These are phyloP conservation scores for Aspergillus steynii DNA, from an alignment of 495 filamentous ascomycete genomes.

Conservation along the genomic window DNA sequence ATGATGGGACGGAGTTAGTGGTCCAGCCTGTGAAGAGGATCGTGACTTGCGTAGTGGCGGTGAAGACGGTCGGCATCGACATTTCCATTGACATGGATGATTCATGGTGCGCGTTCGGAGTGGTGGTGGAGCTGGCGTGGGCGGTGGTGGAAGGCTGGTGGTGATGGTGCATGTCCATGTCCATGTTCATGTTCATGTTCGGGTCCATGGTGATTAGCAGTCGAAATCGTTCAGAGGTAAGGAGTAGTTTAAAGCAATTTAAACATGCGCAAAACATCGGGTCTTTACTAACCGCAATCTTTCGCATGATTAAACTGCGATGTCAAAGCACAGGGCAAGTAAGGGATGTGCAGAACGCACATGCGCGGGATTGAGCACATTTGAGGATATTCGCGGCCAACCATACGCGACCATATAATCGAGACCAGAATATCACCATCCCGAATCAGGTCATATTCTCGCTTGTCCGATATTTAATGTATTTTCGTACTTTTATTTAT, in stretches of 20 bases:
- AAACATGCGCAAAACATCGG: no score
- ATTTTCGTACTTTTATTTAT: no score
- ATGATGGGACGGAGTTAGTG: constrained; percentile 17
- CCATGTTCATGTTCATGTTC: neutral
- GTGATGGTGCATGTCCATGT: neutral
- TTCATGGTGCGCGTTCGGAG: neutral
- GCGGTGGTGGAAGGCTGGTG: neutral
- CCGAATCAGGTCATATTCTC: no score
- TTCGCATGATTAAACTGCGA: no score
- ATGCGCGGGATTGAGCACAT: neutral
- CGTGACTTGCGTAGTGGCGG: constrained; percentile 15
- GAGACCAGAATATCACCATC: no score
- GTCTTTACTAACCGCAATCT: no score
- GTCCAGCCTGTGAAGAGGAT: constrained; percentile 25
- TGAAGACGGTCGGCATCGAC: constrained; percentile 19
- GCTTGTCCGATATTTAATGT: no score
- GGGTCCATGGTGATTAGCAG: neutral
- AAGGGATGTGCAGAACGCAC: neutral
- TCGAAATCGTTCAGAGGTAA: no score
- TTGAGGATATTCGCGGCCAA: neutral
- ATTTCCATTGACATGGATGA: constrained; percentile 1
- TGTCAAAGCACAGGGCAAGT: no score
- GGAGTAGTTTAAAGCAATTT: no score
- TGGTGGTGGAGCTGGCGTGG: neutral
- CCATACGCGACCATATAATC: no score